Evolutionary conservation across 2,329 filamentous ascomycete genomes (phyloP), one percentile per base, ranked within the genome.

Genomic region (Fusarium transvaalense): DNA sequence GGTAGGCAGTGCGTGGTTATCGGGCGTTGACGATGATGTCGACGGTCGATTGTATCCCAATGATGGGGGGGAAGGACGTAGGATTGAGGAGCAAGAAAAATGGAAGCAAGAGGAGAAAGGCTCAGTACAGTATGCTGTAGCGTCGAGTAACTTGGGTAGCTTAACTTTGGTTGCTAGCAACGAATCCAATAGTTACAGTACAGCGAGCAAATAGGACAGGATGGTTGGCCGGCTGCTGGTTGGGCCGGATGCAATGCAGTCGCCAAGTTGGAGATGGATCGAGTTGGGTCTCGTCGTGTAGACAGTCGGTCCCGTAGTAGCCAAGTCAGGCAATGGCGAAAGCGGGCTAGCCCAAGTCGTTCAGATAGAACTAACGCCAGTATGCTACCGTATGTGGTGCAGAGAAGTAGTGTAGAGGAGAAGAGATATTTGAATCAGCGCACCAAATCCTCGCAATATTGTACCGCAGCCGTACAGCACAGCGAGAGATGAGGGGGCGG

Each of bases 251-350:
- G 71, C 62, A 69, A 64, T 71, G 67, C 58, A 71, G 68, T 72
- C 64, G 56, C 66, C 50, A 61, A 73, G 63, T 74, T 74, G 65
- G 69, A 69, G 67, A 68, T 70, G 55, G 58, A 65, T 62, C 53
- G 58, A 53, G 63, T 68, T 70, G 57, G 60, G 64, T 68, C 63
- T 61, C 19, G 41, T 67, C 37, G 47, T 43, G 66, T 56, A 56
- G 64, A 43, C 50, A 45, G 47, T 47, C 17, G 23, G 41, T 50
- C 42, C 55, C 47, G 55, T 60, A 60, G 38, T 34, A 52, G 27
- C 46, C 55, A 37, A 34, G 45, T 27, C 39, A 61, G 43, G 37
- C 21, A 42, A 56, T 27, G 15, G 29, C 31, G 35, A 52, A 42
- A 66, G 39, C 56, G 47, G 32, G 50, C 65, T 65, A 66, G 51